These are phyloP conservation scores for Colletotrichum liaoningense DNA, from an alignment of 2,329 filamentous ascomycete species.

Conservation along the genomic window DNA sequence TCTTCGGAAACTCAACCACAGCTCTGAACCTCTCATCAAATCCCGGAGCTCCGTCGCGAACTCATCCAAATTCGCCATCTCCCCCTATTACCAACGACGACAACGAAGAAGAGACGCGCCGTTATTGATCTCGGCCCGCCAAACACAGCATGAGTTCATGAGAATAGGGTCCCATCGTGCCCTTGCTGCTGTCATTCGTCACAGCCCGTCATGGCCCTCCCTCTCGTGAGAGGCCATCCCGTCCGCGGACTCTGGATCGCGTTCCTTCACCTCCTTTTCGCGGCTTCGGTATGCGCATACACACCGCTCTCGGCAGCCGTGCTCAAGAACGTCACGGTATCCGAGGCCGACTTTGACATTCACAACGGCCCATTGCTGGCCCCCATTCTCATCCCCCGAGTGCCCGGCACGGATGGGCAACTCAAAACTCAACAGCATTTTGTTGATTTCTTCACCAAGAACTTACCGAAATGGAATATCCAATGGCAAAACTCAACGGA, in stretches of 20 bases:
- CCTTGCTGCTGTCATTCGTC: constrained; percentile 6
- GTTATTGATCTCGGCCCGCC: not conserved
- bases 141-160: constrained; percentile 31
- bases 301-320: constrained; percentile 72
- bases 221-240: constrained; percentile 20
- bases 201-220: constrained; percentile 33
- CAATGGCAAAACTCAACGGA: constrained; percentile 81
- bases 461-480: constrained; percentile 77
- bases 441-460: constrained; percentile 73
- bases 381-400: constrained; percentile 79
- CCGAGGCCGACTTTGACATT: constrained; percentile 76
- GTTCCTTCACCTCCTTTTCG: constrained; percentile 39
- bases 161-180: constrained; percentile 14
- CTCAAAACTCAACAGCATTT: constrained; percentile 77
- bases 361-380: constrained; percentile 75
- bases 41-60: constrained; percentile 14
- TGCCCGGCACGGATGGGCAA: constrained; percentile 79
- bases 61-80: not conserved
- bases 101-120: not conserved
- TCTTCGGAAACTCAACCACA: constrained; percentile 25
- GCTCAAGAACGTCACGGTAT: constrained; percentile 70
- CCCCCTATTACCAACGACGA: no score
- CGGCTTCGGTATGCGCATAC: constrained; percentile 44
- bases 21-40: constrained; percentile 3
- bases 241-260: constrained; percentile 28